phyloP scores from a whole-genome alignment of 2,329 filamentous ascomycete species.

The Aspergillus unguis region DNA sequence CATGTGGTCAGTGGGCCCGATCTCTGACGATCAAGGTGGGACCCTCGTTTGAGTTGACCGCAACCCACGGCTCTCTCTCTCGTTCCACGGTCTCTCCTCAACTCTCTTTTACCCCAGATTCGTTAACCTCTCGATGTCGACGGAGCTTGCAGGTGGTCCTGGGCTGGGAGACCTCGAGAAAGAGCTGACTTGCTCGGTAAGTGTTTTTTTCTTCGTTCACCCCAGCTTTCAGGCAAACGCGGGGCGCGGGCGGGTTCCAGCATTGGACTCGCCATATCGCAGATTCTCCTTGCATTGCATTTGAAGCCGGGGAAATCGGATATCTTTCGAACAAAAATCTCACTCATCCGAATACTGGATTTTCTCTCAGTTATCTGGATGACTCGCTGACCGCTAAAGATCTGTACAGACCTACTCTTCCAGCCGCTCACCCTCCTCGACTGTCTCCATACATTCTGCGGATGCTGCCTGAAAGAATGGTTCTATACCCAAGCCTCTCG shows the following conservation, averaged over 20 bases:
- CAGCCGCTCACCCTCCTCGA: slow-evolving; percentile 88
- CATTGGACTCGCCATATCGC: not conserved
- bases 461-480: slow-evolving; percentile 93
- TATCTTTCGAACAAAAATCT: not conserved
- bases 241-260: slow-evolving; percentile 1
- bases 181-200: slow-evolving; percentile 91
- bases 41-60: slow-evolving; percentile 2
- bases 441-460: slow-evolving; percentile 94
- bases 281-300: slow-evolving; percentile 7
- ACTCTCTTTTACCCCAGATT: not conserved
- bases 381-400: slow-evolving; percentile 52
- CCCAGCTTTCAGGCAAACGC: slow-evolving; percentile 4
- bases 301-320: not conserved
- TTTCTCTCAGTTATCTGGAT: not conserved
- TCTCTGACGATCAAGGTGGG: slow-evolving; percentile 9
- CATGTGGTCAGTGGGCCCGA: slow-evolving; percentile 8
- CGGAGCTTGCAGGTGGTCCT: slow-evolving; percentile 19
- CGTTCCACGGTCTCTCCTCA: not conserved
- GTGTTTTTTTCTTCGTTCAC: slow-evolving; percentile 35
- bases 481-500: slow-evolving; percentile 73
- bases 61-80: slow-evolving; percentile 9
- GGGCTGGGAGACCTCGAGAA: slow-evolving; percentile 72
- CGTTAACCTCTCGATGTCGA: slow-evolving; percentile 18
- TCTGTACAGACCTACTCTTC: slow-evolving; percentile 92
- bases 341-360: not conserved